A percentile compares a stretch with the other conserved stretches of the same genome.
Conservation (phyloP, 2,329 filamentous ascomycete genomes). For the Xylaria sp. region DNA sequence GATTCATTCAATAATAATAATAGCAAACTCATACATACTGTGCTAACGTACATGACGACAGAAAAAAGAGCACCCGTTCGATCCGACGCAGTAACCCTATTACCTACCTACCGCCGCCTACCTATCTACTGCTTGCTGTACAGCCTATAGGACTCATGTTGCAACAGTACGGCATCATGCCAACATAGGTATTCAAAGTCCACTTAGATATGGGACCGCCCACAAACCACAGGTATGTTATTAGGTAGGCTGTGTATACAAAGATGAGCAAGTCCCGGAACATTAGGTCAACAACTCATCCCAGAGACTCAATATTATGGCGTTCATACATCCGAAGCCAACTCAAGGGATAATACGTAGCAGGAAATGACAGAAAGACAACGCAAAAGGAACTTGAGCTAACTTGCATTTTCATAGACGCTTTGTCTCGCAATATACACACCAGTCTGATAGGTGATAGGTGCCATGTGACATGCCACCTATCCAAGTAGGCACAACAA, state of each 20-base stretch:
- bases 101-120: not conserved
- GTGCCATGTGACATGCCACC: slow-evolving; percentile 9
- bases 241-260: not conserved
- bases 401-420: slow-evolving; percentile 13
- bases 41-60: not conserved
- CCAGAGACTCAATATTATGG: no score
- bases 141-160: no score
- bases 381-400: not conserved
- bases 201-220: not conserved
- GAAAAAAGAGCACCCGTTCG: not conserved
- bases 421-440: slow-evolving; percentile 18
- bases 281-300: not conserved
- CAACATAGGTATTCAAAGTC: not conserved
- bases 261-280: not conserved
- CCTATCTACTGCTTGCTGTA: no score
- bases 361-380: not conserved
- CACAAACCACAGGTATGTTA: not conserved
- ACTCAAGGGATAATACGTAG: not conserved
- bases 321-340: no score
- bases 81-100: not conserved
- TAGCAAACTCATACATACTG: not conserved
- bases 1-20: slow-evolving; percentile 3
- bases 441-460: slow-evolving; percentile 5
- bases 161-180: not conserved
- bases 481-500: not conserved